Conservation (phyloP, 2,329 filamentous ascomycete genomes). For the Colletotrichum orchidophilum region DNA sequence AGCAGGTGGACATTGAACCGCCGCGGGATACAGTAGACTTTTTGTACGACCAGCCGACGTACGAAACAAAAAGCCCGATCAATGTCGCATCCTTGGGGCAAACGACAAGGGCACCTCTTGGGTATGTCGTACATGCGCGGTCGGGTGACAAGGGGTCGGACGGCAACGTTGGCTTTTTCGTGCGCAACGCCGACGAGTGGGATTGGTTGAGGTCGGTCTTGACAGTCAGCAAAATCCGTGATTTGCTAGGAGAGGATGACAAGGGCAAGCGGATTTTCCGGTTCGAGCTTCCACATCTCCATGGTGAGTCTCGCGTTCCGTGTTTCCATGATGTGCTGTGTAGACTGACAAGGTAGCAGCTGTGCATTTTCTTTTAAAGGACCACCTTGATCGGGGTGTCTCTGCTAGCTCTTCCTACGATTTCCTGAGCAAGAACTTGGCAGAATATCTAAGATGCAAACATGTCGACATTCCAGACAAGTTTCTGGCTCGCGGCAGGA, state of each 20-base stretch:
- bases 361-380: constrained; percentile 52
- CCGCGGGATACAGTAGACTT: constrained; percentile 38
- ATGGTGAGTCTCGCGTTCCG: constrained; percentile 12
- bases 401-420: constrained; percentile 38
- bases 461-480: constrained; percentile 40
- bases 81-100: constrained; percentile 39
- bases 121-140: constrained; percentile 43
- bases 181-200: constrained; percentile 35
- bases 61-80: constrained; percentile 40
- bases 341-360: constrained; percentile 21
- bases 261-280: constrained; percentile 50
- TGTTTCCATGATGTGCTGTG: neutral
- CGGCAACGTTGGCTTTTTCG: constrained; percentile 40
- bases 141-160: constrained; percentile 55
- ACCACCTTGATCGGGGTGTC: constrained; percentile 44
- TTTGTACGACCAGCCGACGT: constrained; percentile 37
- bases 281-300: constrained; percentile 51
- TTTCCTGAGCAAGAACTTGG: constrained; percentile 44
- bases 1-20: constrained; percentile 32
- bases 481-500: constrained; percentile 39
- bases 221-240: constrained; percentile 48
- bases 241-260: constrained; percentile 49
- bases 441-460: constrained; percentile 42
- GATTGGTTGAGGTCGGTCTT: constrained; percentile 48
- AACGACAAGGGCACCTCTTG: constrained; percentile 40